These are phyloP conservation scores for Afroboletus lepidellus DNA, from an alignment of 1,284 basidiomycete species.

Conservation along the genomic window DNA sequence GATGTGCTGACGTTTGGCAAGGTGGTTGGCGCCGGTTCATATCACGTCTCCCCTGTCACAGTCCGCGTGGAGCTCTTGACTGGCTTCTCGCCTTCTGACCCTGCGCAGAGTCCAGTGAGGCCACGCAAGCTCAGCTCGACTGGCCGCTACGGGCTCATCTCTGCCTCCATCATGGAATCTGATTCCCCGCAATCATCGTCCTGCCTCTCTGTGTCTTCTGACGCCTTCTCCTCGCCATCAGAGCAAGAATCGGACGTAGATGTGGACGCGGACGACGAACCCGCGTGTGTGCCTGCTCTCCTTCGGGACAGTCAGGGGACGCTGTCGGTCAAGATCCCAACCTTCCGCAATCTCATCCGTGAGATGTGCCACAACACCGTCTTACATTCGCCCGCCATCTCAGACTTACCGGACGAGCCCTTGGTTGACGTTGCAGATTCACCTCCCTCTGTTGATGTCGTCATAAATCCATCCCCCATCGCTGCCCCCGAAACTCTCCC, in stretches of 20 bases:
- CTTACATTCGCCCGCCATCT: slow-evolving; percentile 8
- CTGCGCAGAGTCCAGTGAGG: slow-evolving; percentile 12
- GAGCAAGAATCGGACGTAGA: slow-evolving; percentile 57
- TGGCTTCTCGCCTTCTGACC: slow-evolving; percentile 18
- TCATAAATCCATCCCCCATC: slow-evolving; percentile 20
- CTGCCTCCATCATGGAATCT: slow-evolving; percentile 34
- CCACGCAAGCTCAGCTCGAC: slow-evolving; percentile 28
- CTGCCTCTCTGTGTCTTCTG: slow-evolving; percentile 38
- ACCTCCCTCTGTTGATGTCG: slow-evolving; percentile 17
- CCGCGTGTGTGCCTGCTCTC: slow-evolving; percentile 16
- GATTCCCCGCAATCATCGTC: slow-evolving; percentile 37
- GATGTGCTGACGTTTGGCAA: slow-evolving; percentile 74
- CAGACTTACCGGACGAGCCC: slow-evolving; percentile 11
- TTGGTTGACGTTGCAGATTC: slow-evolving; percentile 11
- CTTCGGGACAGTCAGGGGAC: slow-evolving; percentile 20
- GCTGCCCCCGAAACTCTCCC: slow-evolving; percentile 19
- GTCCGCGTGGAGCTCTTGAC: slow-evolving; percentile 56
- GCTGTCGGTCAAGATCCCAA: slow-evolving; percentile 28
- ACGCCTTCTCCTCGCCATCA: slow-evolving; percentile 29
- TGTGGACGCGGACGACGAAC: slow-evolving; percentile 57
- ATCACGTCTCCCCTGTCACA: slow-evolving; percentile 58
- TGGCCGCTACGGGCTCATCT: slow-evolving; percentile 58
- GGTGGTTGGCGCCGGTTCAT: slow-evolving; percentile 57
- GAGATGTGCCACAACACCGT: slow-evolving; percentile 26
- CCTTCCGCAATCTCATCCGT: slow-evolving; percentile 32